Evolutionary conservation across 2,329 filamentous ascomycete species (phyloP), one percentile per base, ranked within the genome.

Genomic region (Elsinoe batatas): DNA sequence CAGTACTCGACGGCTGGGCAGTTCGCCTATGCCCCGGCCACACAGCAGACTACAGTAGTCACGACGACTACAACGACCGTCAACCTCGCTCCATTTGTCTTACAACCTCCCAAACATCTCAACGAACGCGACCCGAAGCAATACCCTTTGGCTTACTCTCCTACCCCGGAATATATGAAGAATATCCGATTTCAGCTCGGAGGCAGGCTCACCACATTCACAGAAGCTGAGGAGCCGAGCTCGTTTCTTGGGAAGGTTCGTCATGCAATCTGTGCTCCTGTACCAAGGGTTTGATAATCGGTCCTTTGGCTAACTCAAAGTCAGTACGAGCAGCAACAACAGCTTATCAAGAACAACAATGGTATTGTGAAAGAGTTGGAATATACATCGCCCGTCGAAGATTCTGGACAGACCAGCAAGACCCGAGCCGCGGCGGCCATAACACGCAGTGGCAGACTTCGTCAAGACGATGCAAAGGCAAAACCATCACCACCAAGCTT

Each of bases 61-160:
- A 96, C 91, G 0, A 96, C 91, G 0, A 96, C 90, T 0, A 95
- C 89, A 0, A 94, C 91, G 1, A 89, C 84, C 69, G 78, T 88
- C 71, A 71, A 76, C 13, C 94, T 93, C 62, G 91, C 91, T 46
- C 89, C 89, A n/a, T 76, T 96, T 57, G 77, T 88, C 56, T 82
- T 95, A 62, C 83, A 82, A 61, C 81, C 87, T 58, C 85, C 88
- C 20, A 81, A 81, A 54, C 80, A 83, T 53, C 78, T 90, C 33
- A 76, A 80, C 58, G 79, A 84, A 54, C 81, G 95, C 57, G 90
- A 97, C 69, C 78, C 85, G 12, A 95, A 94, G 68, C 83, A 93
- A 64, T 98, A 95, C 68, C 93, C 93, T 37, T 76, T 98, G 30
- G 91, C 91, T 36, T 79, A 81, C 59, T 84, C 87, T 50, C 85